Percentiles rank a stretch among this genome's conserved stretches.
phyloP scores from a whole-genome alignment of 805 yeast genomes.

The Metschnikowia vanudenii region DNA sequence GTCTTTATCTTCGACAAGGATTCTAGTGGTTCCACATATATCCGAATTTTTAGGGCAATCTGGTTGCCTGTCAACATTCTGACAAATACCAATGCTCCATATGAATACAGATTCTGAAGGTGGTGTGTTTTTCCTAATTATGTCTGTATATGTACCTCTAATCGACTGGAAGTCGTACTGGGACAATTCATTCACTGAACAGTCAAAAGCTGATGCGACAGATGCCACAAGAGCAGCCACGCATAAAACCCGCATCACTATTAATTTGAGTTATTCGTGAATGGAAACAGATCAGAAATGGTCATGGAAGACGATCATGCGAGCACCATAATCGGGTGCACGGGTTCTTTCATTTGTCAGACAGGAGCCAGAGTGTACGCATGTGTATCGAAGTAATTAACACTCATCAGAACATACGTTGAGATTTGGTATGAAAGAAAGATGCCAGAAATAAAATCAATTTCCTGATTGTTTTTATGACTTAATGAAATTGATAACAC shows the following conservation, averaged over 20 bases:
- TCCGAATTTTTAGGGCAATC: conserved; percentile 72
- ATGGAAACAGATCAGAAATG: neutral
- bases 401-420: too few species aligned
- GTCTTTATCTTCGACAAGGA: conserved; percentile 49
- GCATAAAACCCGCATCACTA: conserved; percentile 41
- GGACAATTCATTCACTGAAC: conserved; percentile 35
- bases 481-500: too few species aligned
- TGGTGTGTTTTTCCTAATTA: conserved; percentile 59
- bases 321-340: neutral
- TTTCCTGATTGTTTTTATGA: too few species aligned
- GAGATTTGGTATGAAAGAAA: too few species aligned
- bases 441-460: too few species aligned
- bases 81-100: conserved; percentile 77
- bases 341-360: neutral
- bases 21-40: conserved; percentile 70
- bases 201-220: conserved; percentile 28
- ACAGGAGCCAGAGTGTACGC: too few species aligned
- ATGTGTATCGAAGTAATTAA: too few species aligned
- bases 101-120: conserved; percentile 63
- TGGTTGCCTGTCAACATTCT: conserved; percentile 33
- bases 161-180: conserved; percentile 46
- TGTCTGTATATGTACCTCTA: conserved; percentile 48
- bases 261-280: neutral
- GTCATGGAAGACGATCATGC: neutral
- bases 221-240: conserved; percentile 9